Conservation (phyloP, 257 asterid species). For the Prunella vulgaris region DNA sequence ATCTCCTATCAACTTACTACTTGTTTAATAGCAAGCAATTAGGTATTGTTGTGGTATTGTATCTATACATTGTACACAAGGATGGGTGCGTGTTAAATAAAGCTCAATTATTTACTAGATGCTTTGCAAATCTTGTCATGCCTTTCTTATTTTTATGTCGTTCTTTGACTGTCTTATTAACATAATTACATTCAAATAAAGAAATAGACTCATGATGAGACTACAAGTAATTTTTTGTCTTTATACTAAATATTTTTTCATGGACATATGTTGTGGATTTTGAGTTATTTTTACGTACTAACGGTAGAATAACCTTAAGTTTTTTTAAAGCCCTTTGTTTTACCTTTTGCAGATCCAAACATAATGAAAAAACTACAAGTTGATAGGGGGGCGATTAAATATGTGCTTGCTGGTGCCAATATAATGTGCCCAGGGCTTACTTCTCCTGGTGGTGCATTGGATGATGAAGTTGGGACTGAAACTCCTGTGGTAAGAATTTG, state of each 20-base stretch:
- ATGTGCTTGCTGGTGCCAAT: slow-evolving; percentile 97
- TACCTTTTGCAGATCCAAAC: slow-evolving; percentile 70
- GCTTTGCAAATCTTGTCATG: neutral
- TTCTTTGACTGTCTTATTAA: neutral
- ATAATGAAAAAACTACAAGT: slow-evolving; percentile 96
- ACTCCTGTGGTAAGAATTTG: slow-evolving; percentile 72
- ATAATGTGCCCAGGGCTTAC: slow-evolving; percentile 99
- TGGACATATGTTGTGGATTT: neutral
- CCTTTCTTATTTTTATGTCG: neutral
- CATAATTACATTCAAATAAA: neutral
- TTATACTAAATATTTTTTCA: neutral
- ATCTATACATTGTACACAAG: neutral
- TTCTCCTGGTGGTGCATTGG: slow-evolving; percentile 96
- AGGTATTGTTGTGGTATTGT: slow-evolving; percentile 3
- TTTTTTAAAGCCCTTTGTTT: neutral
- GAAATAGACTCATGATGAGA: neutral
- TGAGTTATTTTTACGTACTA: neutral
- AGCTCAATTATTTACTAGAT: neutral
- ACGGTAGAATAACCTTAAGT: neutral
- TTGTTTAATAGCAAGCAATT: neutral
- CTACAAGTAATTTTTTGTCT: neutral
- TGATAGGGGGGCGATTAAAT: slow-evolving; percentile 93
- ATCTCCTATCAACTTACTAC: neutral
- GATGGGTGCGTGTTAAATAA: neutral
- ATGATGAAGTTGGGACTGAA: slow-evolving; percentile 79